Conservation (phyloP, 305 asterid species). For the Fraxinus sp. region DNA sequence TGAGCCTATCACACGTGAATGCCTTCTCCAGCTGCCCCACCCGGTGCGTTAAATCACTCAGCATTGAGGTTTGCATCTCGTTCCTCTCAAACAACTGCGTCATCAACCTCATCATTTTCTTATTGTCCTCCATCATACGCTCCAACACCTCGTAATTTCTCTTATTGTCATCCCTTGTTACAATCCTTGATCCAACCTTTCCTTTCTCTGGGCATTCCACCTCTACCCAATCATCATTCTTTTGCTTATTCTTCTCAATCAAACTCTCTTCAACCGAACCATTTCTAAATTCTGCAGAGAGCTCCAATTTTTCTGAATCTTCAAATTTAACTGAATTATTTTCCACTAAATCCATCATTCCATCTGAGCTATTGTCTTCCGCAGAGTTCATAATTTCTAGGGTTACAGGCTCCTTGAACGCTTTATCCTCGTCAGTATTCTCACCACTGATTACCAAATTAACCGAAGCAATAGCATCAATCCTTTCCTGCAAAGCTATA, state of each 20-base stretch:
- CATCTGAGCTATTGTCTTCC: not conserved
- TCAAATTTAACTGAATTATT: not conserved
- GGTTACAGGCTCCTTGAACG: constrained; percentile 2
- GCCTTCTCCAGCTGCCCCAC: constrained; percentile 72
- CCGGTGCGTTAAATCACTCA: constrained; percentile 42
- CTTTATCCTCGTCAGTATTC: not conserved
- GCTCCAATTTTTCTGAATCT: not conserved
- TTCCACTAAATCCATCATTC: not conserved
- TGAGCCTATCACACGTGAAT: constrained; percentile 41
- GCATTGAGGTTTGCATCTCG: constrained; percentile 49
- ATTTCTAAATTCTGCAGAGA: not conserved
- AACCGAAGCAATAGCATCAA: constrained; percentile 44
- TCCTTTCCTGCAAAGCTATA: constrained; percentile 63
- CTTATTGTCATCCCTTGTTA: constrained; percentile 13
- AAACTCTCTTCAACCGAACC: constrained; percentile 10
- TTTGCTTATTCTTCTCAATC: constrained; percentile 18
- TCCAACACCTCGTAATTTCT: constrained; percentile 44
- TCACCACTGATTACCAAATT: not conserved
- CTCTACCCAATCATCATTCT: not conserved
- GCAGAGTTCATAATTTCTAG: not conserved
- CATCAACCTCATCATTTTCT: constrained; percentile 69
- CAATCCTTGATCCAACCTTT: not conserved
- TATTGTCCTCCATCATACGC: constrained; percentile 53
- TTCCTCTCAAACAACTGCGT: constrained; percentile 43
- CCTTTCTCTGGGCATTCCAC: not conserved